Base-by-base conservation (phyloP, 2,329 filamentous ascomycete species). In the Cercospora janseana region DNA sequence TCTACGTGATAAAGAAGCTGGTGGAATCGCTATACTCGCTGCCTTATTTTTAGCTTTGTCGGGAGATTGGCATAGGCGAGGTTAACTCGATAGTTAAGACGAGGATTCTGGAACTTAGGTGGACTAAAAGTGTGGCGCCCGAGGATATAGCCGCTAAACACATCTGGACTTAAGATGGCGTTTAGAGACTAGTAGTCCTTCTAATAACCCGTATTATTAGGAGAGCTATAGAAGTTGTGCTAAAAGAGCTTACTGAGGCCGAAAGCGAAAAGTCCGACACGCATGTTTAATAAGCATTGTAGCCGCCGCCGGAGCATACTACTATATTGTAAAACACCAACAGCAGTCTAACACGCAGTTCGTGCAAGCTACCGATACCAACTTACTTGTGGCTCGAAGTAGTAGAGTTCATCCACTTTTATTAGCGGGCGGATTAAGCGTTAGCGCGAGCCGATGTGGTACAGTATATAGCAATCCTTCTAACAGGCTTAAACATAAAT, bases 41-140 rank as follows among this genome's bases (percentile, higher is more conserved):
- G 20, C 55, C 55, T 4, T 57, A 57, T 35, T 57, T 57, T 20
- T 46, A 55, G 23, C 44, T 57, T 4, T 57, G 55, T 40, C 29
- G 46, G 9, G 55, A 57, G 13, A 51, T 57, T 43, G 55, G 55
- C 18, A 57, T 52, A 4, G 44, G 42, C 7, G 49, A 55, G 40
- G 50, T 52, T 1, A 52, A 57, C 20, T 50, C 49, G 9, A 57
- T 57, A 52, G 52, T 57, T 24, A 55, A 57, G 40, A 54, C 55
- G 20, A 46, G 55, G 29, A 54, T 57, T 3, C 40, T 57, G 13
- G 55, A 57, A n/a, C 28, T 57, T 32, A 37, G 55, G 12, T 57
- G 55, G 55, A 57, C 52, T 12, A 52, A 42, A 29, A 55, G 52
- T 10, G 42, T 57, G 2, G 44, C 49, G 9, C 40, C 41, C 5